Conservation (phyloP, 805 yeast species). For the Suhomyces sp. region DNA sequence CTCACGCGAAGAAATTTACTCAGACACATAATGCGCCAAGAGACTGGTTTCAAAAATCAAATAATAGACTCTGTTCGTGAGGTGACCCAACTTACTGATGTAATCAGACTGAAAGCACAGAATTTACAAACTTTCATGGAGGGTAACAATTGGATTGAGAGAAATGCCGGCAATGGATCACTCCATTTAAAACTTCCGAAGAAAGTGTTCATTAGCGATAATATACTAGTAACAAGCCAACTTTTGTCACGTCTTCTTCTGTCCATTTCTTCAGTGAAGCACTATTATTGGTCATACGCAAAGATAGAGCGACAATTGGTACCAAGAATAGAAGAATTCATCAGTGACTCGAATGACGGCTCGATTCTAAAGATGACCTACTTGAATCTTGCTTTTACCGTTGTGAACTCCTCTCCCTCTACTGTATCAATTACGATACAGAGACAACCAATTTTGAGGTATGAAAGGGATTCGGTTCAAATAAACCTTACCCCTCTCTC, state of each 20-base stretch:
- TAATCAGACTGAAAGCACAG: no score
- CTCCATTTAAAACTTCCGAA: slow-evolving; percentile 13
- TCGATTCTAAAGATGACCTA: slow-evolving; percentile 6
- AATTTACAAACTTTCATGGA: no score
- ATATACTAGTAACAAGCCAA: slow-evolving; percentile 24
- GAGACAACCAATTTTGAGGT: slow-evolving; percentile 19
- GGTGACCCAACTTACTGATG: no score
- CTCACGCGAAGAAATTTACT: slow-evolving; percentile 64
- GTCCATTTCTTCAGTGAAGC: slow-evolving; percentile 32
- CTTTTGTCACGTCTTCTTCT: slow-evolving; percentile 26
- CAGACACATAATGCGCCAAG: no score
- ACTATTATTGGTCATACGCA: slow-evolving; percentile 42
- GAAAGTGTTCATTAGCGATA: slow-evolving; percentile 8
- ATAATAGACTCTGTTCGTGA: no score
- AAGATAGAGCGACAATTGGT: slow-evolving; percentile 33
- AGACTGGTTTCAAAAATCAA: no score
- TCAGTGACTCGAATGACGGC: not conserved
- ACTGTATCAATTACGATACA: not conserved
- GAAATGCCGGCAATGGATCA: no score
- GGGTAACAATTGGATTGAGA: no score
- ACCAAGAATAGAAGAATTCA: slow-evolving; percentile 19
- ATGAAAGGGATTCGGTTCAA: not conserved
- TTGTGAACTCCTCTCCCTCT: not conserved
- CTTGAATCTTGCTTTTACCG: slow-evolving; percentile 23
- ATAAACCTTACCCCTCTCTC: not conserved